A percentile compares a stretch with the other conserved stretches of the same genome.
phyloP scores from a whole-genome alignment of 805 yeast genomes.

The Teunomyces atbi region DNA sequence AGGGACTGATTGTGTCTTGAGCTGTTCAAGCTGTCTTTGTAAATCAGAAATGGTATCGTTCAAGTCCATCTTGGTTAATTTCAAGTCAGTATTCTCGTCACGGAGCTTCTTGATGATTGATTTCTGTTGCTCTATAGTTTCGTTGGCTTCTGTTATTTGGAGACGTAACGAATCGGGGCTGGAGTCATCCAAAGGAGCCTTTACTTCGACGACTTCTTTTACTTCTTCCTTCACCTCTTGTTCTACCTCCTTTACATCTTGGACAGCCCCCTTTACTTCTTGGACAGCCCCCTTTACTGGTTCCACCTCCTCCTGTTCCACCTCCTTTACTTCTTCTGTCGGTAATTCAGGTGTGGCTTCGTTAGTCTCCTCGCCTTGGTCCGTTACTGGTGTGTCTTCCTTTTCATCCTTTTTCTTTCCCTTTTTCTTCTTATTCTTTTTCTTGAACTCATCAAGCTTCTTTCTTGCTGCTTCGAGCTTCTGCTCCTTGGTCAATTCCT shows the following conservation, averaged over 20 bases:
- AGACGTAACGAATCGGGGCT: not conserved
- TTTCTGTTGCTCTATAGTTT: constrained; percentile 30
- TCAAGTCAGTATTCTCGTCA: constrained; percentile 43
- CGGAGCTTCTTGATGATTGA: constrained; percentile 35
- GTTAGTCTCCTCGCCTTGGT: constrained; percentile 4
- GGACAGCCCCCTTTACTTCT: constrained; percentile 1
- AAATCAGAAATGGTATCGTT: constrained; percentile 32
- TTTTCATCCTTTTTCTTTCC: constrained; percentile 41
- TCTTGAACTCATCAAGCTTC: constrained; percentile 67
- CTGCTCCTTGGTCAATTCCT: constrained; percentile 48
- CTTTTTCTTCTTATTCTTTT: constrained; percentile 52
- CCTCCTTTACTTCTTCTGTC: constrained; percentile 7
- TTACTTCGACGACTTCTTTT: too few relatives aligned
- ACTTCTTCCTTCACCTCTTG: not conserved
- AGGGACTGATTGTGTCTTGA: constrained; percentile 9
- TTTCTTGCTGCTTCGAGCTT: constrained; percentile 73
- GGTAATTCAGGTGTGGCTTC: constrained; percentile 5
- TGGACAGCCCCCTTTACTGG: constrained; percentile 3
- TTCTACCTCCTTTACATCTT: not conserved
- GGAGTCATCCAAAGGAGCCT: not conserved
- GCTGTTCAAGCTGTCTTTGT: constrained; percentile 18
- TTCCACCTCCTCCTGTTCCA: not conserved
- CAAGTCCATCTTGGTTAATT: constrained; percentile 37
- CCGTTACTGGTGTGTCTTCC: constrained; percentile 5
- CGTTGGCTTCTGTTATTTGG: constrained; percentile 6